A percentile compares a stretch with the other conserved stretches of the same genome.
These are phyloP conservation scores for Colletotrichum sp. DNA, from an alignment of 2,329 filamentous ascomycete genomes.

Conservation along the genomic window DNA sequence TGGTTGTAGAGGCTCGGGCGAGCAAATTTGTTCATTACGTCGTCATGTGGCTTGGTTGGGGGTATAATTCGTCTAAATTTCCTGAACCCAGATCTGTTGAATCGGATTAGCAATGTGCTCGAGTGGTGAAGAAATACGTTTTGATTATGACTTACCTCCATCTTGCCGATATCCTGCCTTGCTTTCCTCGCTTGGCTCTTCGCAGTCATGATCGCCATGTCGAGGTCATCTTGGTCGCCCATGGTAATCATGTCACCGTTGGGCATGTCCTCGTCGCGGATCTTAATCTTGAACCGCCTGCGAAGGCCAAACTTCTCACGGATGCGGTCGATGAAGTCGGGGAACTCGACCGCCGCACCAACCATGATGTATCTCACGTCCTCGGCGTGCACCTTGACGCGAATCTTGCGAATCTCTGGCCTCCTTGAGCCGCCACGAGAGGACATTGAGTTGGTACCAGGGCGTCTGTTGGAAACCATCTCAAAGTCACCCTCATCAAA, in stretches of 20 bases:
- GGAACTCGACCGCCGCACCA: slow-evolving; percentile 72
- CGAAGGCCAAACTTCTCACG: slow-evolving; percentile 85
- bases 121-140: background rate
- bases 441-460: slow-evolving; percentile 48
- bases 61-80: slow-evolving; percentile 41
- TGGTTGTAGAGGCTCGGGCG: slow-evolving; percentile 4
- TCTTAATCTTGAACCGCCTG: slow-evolving; percentile 85
- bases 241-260: slow-evolving; percentile 94
- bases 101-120: slow-evolving; percentile 26
- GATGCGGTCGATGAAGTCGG: slow-evolving; percentile 79
- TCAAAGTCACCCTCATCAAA: slow-evolving; percentile 83
- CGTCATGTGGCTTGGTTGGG: slow-evolving; percentile 21
- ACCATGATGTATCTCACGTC: slow-evolving; percentile 96
- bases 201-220: slow-evolving; percentile 79
- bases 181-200: slow-evolving; percentile 75
- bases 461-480: slow-evolving; percentile 67
- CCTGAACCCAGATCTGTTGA: slow-evolving; percentile 53
- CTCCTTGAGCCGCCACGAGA: slow-evolving; percentile 62
- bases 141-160: slow-evolving; percentile 75
- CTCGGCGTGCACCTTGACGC: slow-evolving; percentile 89
- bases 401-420: slow-evolving; percentile 77
- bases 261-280: slow-evolving; percentile 78
- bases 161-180: slow-evolving; percentile 83
- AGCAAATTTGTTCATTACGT: slow-evolving; percentile 31
- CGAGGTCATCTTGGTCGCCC: slow-evolving; percentile 94